phyloP scores from a whole-genome alignment of 2,329 filamentous ascomycete genomes.

The Penicillium nordicum region DNA sequence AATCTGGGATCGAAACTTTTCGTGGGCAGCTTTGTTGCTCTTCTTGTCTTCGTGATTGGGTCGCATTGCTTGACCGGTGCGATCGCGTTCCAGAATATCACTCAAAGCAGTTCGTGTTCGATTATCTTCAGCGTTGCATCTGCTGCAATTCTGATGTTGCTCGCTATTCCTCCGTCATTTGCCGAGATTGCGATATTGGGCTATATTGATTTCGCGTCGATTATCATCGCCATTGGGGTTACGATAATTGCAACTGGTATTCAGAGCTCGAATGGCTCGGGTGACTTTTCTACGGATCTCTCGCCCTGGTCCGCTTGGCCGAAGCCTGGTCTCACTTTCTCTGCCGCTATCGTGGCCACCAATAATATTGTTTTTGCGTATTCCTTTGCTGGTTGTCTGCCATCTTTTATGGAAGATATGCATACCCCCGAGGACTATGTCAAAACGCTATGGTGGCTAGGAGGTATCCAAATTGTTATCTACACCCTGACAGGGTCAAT shows the following conservation, averaged over 20 bases:
- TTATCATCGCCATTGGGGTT: constrained; percentile 29
- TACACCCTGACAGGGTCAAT: constrained; percentile 7
- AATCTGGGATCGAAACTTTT: constrained; percentile 2
- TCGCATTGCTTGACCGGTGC: constrained; percentile 6
- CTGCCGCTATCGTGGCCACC: constrained; percentile 4
- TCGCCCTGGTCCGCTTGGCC: constrained; percentile 12
- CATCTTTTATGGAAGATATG: constrained; percentile 8
- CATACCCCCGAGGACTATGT: constrained; percentile 5
- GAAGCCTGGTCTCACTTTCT: constrained; percentile 4
- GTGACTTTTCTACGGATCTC: constrained; percentile 14
- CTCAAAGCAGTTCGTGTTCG: constrained; percentile 1
- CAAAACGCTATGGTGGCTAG: constrained; percentile 8
- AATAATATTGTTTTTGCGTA: constrained; percentile 8
- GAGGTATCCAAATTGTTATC: constrained; percentile 3
- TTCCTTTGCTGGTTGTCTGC: constrained; percentile 4
- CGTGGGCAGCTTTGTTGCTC: constrained; percentile 7
- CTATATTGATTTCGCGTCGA: constrained; percentile 34
- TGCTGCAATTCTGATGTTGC: constrained; percentile 20
- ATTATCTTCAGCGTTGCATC: constrained; percentile 4
- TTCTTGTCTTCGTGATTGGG: constrained; percentile 6
- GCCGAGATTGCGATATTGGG: constrained; percentile 33
- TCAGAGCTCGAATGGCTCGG: constrained; percentile 15
- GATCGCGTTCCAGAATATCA: constrained; percentile 4
- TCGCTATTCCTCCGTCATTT: constrained; percentile 31
- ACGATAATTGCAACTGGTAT: constrained; percentile 32